Evolutionary conservation across 768 basidiomycete species (phyloP), one percentile per base, ranked within the genome.

Genomic region (Lactarius sanguifluus): DNA sequence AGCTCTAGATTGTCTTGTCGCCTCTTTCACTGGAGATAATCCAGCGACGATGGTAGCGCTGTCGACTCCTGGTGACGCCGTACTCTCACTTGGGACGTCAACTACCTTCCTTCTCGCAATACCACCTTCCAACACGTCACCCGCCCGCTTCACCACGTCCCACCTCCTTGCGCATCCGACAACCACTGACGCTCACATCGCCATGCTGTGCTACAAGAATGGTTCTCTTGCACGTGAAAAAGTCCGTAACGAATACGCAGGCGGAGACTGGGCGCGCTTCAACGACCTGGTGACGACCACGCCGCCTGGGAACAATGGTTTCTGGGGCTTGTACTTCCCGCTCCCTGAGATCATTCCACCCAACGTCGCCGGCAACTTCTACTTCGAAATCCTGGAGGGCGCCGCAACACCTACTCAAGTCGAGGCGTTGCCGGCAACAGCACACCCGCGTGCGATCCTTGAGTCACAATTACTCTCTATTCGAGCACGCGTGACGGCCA

Each of bases 191-290:
- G 86, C 83, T 1, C 87, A 90, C 72, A 93, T 95, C 73, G 90
- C 87, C 38, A 96, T 96, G 93, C 83, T 96, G 12, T 94, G 92
- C 75, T 94, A 94, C 79, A 95, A 94, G 76, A 91, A 94, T 71
- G 92, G 92, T 25, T 89, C 91, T 0, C 82, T 94, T 10, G 88
- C 91, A 1, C 85, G 94, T 54, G 89, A 94, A 73, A 83, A 88
- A 69, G 81, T 95, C 20, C 85, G 90, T 12, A 84, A 94, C 72
- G 78, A 76, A 56, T 86, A 88, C 72, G 86, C 85, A 57, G 76
- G 80, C 55, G 75, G 80, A 7, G 77, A 85, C 66, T 96, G 93
- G 92, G 76, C 76, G 38, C 77, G 75, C 40, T 96, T 90, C 80
- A 92, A 92, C 75, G 74, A 82, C 62, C 79, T 87, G 25, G 83